A percentile compares a stretch with the other conserved stretches of the same genome.
These are phyloP conservation scores for Russula dissimulans DNA, from an alignment of 768 basidiomycete genomes.

Conservation along the genomic window DNA sequence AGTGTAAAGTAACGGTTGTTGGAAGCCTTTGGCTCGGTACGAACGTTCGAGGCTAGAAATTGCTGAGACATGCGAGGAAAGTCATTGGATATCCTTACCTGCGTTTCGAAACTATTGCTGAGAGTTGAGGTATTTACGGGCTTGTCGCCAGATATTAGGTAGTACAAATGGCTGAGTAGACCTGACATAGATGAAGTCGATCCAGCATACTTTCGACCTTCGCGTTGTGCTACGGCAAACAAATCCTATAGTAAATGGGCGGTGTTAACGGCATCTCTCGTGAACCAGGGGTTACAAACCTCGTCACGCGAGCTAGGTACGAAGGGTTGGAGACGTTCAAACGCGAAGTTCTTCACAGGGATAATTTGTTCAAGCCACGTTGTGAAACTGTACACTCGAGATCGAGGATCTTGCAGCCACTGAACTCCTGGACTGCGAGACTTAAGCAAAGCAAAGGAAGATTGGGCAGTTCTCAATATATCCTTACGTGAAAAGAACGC, in stretches of 20 bases:
- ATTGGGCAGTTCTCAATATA: not conserved
- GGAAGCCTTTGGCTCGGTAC: conserved; percentile 77
- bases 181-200: conserved; percentile 87
- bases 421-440: conserved; percentile 70
- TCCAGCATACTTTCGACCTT: conserved; percentile 61
- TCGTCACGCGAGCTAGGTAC: conserved; percentile 69
- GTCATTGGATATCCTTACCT: conserved; percentile 36
- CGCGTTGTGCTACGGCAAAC: conserved; percentile 44
- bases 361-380: conserved; percentile 67
- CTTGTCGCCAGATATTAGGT: conserved; percentile 68
- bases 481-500: conserved; percentile 67
- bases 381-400: conserved; percentile 78
- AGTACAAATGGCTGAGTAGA: conserved; percentile 81
- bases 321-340: conserved; percentile 66
- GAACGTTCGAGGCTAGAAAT: conserved; percentile 46
- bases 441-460: not conserved
- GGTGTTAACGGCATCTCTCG: not conserved
- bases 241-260: conserved; percentile 45
- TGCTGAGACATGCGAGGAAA: not conserved
- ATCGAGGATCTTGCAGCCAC: conserved; percentile 80
- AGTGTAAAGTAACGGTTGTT: conserved; percentile 53
- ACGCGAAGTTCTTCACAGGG: conserved; percentile 73
- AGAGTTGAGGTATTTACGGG: conserved; percentile 52
- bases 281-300: conserved; percentile 30
- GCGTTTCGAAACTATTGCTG: conserved; percentile 47